A percentile compares a stretch with the other conserved stretches of the same genome.
These are phyloP conservation scores for Theobroma cacao DNA, from an alignment of 345 rosid species.

Conservation along the genomic window DNA sequence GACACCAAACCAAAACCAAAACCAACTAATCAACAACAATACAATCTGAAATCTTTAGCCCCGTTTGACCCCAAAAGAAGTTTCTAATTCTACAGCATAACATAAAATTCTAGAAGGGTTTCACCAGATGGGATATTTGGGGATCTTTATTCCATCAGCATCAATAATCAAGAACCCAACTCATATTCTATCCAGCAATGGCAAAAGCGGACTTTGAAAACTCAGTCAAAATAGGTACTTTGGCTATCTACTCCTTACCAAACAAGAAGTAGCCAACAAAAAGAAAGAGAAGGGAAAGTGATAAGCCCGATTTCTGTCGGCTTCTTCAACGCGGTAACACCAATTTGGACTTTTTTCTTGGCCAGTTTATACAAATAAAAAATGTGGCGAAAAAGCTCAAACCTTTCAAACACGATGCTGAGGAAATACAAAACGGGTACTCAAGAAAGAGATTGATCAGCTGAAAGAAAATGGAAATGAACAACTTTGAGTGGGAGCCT, in stretches of 20 bases:
- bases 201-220: background rate
- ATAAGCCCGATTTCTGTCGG: background rate
- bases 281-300: conserved; percentile 1
- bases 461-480: too few species aligned
- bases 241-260: background rate
- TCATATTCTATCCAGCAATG: background rate
- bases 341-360: background rate
- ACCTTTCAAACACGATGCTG: too few species aligned
- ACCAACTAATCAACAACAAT: conserved; percentile 2
- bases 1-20: conserved; percentile 8
- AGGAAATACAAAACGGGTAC: too few species aligned
- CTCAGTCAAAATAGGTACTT: background rate
- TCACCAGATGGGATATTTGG: conserved; percentile 8
- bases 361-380: too few species aligned
- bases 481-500: too few species aligned
- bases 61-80: conserved; percentile 5
- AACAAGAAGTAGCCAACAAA: background rate
- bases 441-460: too few species aligned
- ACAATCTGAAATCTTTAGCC: background rate
- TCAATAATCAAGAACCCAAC: conserved; percentile 4
- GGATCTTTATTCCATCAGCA: background rate
- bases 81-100: background rate
- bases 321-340: background rate
- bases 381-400: too few species aligned
- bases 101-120: background rate